phyloP scores from a whole-genome alignment of 129 eudicot genomes.

The Solidago caesia region DNA sequence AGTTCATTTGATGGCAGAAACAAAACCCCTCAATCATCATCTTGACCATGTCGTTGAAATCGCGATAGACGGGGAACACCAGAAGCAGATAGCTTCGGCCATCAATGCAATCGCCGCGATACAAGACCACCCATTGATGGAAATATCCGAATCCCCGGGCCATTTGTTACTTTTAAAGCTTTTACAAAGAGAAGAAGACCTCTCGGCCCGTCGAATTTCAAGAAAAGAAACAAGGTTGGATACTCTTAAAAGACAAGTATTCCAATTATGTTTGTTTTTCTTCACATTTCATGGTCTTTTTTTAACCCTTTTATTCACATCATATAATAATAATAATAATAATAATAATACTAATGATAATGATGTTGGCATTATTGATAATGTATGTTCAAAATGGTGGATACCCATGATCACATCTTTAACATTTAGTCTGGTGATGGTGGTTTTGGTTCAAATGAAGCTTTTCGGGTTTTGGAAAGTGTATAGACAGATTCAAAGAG shows the following conservation, averaged over 20 bases:
- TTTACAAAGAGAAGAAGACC: conserved; percentile 79
- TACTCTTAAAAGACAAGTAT: conserved; percentile 49
- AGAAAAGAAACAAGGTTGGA: conserved; percentile 54
- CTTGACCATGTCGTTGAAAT: conserved; percentile 61
- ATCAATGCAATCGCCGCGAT: conserved; percentile 48
- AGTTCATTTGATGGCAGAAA: conserved; percentile 49
- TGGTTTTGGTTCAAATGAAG: conserved; percentile 60
- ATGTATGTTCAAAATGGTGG: conserved; percentile 64
- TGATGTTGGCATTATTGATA: conserved; percentile 9
- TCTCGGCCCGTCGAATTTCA: conserved; percentile 51
- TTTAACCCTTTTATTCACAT: conserved; percentile 58
- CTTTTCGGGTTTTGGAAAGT: conserved; percentile 75
- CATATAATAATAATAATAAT: conserved; percentile 6
- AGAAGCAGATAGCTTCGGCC: conserved; percentile 40
- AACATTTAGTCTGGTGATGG: conserved; percentile 50
- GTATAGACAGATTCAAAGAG: conserved; percentile 45
- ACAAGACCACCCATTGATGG: conserved; percentile 76
- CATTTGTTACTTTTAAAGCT: conserved; percentile 83
- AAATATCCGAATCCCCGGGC: conserved; percentile 85
- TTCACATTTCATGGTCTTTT: conserved; percentile 70
- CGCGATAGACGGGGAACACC: conserved; percentile 57
- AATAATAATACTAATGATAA: not conserved
- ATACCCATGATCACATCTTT: conserved; percentile 50
- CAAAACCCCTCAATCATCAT: conserved; percentile 30
- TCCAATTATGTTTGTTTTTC: conserved; percentile 74